Percentiles rank a stretch among this genome's conserved stretches.
phyloP scores from a whole-genome alignment of 495 filamentous ascomycete species.

The Durotheca rogersii region DNA sequence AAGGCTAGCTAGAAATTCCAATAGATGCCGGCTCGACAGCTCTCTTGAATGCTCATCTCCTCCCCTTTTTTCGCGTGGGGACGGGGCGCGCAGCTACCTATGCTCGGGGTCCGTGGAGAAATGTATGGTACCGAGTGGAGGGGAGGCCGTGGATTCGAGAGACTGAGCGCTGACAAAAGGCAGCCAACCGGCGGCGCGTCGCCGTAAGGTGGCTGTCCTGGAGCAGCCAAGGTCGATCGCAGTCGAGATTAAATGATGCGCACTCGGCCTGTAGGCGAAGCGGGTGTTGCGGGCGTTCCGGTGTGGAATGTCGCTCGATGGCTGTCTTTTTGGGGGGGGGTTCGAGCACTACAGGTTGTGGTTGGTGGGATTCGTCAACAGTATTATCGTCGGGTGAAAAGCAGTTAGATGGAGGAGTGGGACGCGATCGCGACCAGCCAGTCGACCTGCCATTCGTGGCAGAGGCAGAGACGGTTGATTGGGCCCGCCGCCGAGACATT shows the following conservation, averaged over 20 bases:
- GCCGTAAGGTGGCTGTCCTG: conserved; percentile 5
- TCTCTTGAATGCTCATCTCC: conserved; percentile 13
- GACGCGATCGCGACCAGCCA: conserved; percentile 39
- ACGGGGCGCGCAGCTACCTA: conserved; percentile 3
- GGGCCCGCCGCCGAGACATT: conserved; percentile 23
- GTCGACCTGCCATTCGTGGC: conserved; percentile 20
- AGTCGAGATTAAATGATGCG: conserved; percentile 5
- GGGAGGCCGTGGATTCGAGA: conserved; percentile 8
- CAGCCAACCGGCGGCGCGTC: conserved; percentile 22
- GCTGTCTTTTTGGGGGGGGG: conserved; percentile 30
- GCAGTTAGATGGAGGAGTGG: conserved; percentile 20
- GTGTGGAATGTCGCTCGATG: conserved; percentile 14
- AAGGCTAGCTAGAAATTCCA: conserved; percentile 11
- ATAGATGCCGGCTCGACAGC: conserved; percentile 4
- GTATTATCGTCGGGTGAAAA: conserved; percentile 15
- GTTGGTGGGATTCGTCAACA: conserved; percentile 32
- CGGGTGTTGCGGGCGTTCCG: too few species aligned
- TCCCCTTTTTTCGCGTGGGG: conserved; percentile 19
- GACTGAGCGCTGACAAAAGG: conserved; percentile 20
- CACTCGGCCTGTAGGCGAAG: too few species aligned
- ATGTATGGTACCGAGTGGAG: conserved; percentile 12
- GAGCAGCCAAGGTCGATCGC: conserved; percentile 2
- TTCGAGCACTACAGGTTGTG: conserved; percentile 22
- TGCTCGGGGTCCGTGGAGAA: conserved; percentile 7
- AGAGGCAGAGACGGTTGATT: conserved; percentile 9